Conservation (phyloP, 2,329 filamentous ascomycete genomes). For the Hawksworthiomyces lignivorus region DNA sequence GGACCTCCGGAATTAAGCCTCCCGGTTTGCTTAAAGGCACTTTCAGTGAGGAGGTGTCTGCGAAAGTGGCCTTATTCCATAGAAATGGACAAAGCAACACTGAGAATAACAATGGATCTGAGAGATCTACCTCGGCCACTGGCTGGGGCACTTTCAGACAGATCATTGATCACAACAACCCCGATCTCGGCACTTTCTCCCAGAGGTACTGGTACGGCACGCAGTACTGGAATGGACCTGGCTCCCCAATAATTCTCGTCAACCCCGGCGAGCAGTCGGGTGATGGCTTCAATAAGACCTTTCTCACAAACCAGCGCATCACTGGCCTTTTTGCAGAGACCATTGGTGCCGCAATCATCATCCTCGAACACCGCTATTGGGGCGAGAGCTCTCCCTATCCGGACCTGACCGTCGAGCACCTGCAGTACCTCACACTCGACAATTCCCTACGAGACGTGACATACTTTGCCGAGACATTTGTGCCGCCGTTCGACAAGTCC, state of each 20-base stretch:
- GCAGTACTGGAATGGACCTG: conserved; percentile 31
- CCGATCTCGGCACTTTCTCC: conserved; percentile 32
- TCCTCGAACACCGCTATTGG: conserved; percentile 37
- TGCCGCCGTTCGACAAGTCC: conserved; percentile 40
- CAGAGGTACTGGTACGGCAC: conserved; percentile 35
- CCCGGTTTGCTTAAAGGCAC: conserved; percentile 5
- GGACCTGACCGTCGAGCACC: conserved; percentile 26
- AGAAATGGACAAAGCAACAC: too few relatives aligned
- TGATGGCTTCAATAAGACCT: conserved; percentile 11
- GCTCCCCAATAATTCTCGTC: conserved; percentile 31
- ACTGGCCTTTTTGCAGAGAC: conserved; percentile 31
- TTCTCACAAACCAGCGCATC: conserved; percentile 46
- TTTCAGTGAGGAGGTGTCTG: conserved; percentile 1
- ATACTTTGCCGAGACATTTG: conserved; percentile 36
- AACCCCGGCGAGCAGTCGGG: conserved; percentile 28
- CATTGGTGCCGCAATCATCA: conserved; percentile 30
- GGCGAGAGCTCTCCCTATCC: conserved; percentile 30
- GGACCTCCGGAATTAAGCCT: neutral
- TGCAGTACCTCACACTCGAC: conserved; percentile 32
- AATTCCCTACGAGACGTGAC: conserved; percentile 32
- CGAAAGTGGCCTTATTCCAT: conserved; percentile 6
- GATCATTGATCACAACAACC: conserved; percentile 33
- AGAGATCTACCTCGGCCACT: too few relatives aligned
- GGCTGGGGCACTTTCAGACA: conserved; percentile 28
- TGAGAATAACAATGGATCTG: too few relatives aligned